Evolutionary conservation across 2,329 filamentous ascomycete species (phyloP).

Genomic region (Alternaria sp.): DNA sequence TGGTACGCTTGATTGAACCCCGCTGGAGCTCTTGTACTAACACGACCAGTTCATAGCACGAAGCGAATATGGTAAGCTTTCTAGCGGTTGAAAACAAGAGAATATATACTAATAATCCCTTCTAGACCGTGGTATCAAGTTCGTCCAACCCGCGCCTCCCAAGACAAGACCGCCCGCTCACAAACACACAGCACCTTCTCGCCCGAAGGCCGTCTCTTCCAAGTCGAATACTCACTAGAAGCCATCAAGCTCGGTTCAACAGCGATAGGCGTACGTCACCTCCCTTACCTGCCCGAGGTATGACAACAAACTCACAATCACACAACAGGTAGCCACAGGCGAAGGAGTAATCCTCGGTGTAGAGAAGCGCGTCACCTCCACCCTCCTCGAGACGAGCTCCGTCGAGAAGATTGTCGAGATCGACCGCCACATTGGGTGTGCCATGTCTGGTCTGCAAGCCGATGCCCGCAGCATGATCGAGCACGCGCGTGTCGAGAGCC

Average conservation of each 20-base stretch:
- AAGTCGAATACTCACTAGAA: slow-evolving; percentile 99
- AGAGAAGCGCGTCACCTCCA: slow-evolving; percentile 98
- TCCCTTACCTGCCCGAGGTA: too few relatives aligned
- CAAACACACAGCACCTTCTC: slow-evolving; percentile 84
- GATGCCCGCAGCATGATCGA: slow-evolving; percentile 98
- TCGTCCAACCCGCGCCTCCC: slow-evolving; percentile 52
- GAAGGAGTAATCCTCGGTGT: slow-evolving; percentile 96
- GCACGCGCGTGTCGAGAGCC: slow-evolving; percentile 95
- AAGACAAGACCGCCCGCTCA: slow-evolving; percentile 31
- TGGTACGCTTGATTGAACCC: slow-evolving; percentile 43
- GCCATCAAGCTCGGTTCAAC: slow-evolving; percentile 99
- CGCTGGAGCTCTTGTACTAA: slow-evolving; percentile 47
- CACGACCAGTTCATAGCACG: slow-evolving; percentile 86
- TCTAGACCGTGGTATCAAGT: slow-evolving; percentile 97
- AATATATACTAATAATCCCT: slow-evolving; percentile 30
- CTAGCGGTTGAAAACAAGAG: slow-evolving; percentile 3
- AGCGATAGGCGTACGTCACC: slow-evolving; percentile 79
- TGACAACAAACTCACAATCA: slow-evolving; percentile 21
- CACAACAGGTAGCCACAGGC: slow-evolving; percentile 77
- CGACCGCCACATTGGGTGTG: slow-evolving; percentile 97
- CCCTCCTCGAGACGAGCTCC: slow-evolving; percentile 94
- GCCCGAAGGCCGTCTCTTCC: slow-evolving; percentile 98
- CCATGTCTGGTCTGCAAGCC: slow-evolving; percentile 97
- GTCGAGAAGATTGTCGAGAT: slow-evolving; percentile 99
- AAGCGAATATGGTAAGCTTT: slow-evolving; percentile 93